Base-by-base conservation (phyloP, 2,329 filamentous ascomycete genomes). In the Didymella pomorum region DNA sequence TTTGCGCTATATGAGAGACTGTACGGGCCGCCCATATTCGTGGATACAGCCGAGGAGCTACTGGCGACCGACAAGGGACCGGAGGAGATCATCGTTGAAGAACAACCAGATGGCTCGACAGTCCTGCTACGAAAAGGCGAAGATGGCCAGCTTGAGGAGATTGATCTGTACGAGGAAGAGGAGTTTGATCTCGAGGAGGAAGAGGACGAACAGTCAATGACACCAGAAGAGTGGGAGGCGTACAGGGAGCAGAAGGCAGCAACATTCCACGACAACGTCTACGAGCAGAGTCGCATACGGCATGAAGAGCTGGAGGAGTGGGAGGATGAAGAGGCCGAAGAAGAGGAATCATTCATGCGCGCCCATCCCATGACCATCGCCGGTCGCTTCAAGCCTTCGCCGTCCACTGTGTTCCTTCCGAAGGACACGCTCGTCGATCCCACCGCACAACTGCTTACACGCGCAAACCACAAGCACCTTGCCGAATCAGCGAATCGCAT, bases 351-450 rank as follows among this genome's bases (percentile, higher is more conserved):
- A 23, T 78, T 79, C 8, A 75, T 81, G 47, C 86, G 91, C 18
- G 82, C 88, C 20, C 95, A 98, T 76, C 87, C 89, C 3, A 82
- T 92, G 57, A 96, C 93, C 0, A 75, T 83, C 2, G 82, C 87
- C 41, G 93, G 91, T n/a, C 87, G 88, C 61, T 96, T 89, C 73
- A 84, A 86, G 47, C 92, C 91, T 1, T 83, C 81, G 21, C 91
- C 93, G 1, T 84, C 84, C 39, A 96, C 93, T 9, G 76, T 97
- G 14, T 82, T 85, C n/a, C 79, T 97, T 3, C 93, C 94, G 0
- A 84, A 86, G 63, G 80, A 83, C n/a, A 81, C 85, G 2, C 83
- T 97, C 39, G 83, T 90, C 9, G 79, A 84, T 3, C 93, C 93
- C 0, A 87, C 96, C 18, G 82, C 86, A 2, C 78, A 84, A 4